A percentile compares a stretch with the other conserved stretches of the same genome.
phyloP scores from a whole-genome alignment of 2,329 filamentous ascomycete genomes.

The Diaporthe sp. region DNA sequence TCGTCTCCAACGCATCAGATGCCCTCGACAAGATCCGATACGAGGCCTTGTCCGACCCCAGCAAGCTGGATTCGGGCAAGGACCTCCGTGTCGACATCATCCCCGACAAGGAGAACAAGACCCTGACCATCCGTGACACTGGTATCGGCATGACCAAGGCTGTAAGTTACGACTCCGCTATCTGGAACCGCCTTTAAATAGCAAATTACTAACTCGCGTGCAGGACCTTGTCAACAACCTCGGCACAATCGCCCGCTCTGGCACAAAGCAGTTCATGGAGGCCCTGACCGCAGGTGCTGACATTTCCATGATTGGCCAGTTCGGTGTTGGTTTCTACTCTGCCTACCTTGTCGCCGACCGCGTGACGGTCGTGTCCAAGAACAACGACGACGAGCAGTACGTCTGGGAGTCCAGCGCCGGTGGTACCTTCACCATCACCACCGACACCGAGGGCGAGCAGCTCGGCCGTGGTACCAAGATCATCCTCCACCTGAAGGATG shows the following conservation, averaged over 20 bases:
- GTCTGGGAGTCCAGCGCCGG: constrained; percentile 98
- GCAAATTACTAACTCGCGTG: constrained; percentile 50
- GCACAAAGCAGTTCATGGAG: constrained; percentile 99
- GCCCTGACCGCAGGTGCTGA: constrained; percentile 97
- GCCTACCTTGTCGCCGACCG: constrained; percentile 99
- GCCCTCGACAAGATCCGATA: constrained; percentile 99
- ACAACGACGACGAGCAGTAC: constrained; percentile 99
- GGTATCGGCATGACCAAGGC: constrained; percentile 99
- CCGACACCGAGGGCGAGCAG: constrained; percentile 91
- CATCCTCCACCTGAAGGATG: constrained; percentile 98
- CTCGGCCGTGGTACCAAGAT: constrained; percentile 98
- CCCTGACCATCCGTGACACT: constrained; percentile 94
- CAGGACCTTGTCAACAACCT: constrained; percentile 99
- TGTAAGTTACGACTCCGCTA: constrained; percentile 69
- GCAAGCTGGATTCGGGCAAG: constrained; percentile 97
- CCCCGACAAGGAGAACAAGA: constrained; percentile 97
- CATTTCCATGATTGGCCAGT: constrained; percentile 99
- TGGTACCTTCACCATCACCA: constrained; percentile 93
- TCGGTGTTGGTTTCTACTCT: constrained; percentile 99
- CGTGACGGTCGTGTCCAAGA: constrained; percentile 95
- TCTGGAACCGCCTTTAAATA: background rate
- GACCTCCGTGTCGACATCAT: constrained; percentile 99
- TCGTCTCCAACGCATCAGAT: constrained; percentile 99
- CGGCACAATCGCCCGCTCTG: constrained; percentile 98
- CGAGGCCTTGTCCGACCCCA: constrained; percentile 95